phyloP scores from a whole-genome alignment of 1,139 yeast genomes.

The Sugiyamaella pinicola region DNA sequence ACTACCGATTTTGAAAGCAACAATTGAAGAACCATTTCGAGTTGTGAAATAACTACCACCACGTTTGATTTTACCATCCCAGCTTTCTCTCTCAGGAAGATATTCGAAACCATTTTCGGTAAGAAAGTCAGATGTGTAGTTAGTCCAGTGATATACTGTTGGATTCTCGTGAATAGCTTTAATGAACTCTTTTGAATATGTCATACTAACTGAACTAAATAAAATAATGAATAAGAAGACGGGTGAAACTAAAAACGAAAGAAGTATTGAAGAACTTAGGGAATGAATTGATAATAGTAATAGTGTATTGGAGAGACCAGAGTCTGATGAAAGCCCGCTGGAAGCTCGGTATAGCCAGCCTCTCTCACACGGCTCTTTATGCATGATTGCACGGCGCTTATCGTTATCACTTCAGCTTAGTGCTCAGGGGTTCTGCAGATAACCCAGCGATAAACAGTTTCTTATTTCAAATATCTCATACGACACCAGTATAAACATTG shows the following conservation, averaged over 20 bases:
- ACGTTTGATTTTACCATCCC: conserved; percentile 55
- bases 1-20: conserved; percentile 75
- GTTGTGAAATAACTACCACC: conserved; percentile 70
- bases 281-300: too few relatives aligned
- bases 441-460: too few relatives aligned
- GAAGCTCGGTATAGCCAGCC: too few relatives aligned
- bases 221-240: background rate
- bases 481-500: too few relatives aligned
- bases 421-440: too few relatives aligned
- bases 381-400: too few relatives aligned
- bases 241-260: background rate
- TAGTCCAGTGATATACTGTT: conserved; percentile 89
- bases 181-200: conserved; percentile 59
- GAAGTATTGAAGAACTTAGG: background rate
- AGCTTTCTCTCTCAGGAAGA: conserved; percentile 65
- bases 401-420: too few relatives aligned
- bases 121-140: conserved; percentile 48
- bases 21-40: conserved; percentile 78
- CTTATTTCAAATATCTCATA: too few relatives aligned
- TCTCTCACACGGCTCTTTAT: too few relatives aligned
- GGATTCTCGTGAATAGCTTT: conserved; percentile 81
- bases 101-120: conserved; percentile 56
- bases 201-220: conserved; percentile 24
- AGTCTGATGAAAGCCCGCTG: too few relatives aligned
- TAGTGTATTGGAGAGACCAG: too few relatives aligned